Conservation (phyloP, 345 rosid species). For the Xanthoceras sorbifolium region DNA sequence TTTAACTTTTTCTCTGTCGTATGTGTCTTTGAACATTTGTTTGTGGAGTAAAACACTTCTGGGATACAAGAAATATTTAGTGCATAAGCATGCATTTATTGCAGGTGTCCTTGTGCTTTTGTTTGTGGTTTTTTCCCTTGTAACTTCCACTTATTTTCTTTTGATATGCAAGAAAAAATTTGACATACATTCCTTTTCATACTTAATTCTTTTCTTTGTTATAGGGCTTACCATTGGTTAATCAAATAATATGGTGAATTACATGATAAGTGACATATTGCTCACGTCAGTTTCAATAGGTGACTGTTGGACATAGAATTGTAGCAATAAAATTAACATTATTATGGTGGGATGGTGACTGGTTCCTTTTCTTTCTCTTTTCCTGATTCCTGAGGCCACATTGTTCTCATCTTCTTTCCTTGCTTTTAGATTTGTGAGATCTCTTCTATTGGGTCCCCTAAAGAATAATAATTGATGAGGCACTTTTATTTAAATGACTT, state of each 20-base stretch:
- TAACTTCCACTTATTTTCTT: too few relatives aligned
- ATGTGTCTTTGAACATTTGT: too few relatives aligned
- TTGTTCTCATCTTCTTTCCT: constrained; percentile 44
- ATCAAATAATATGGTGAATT: background rate
- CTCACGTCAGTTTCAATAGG: constrained; percentile 34
- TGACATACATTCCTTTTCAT: too few relatives aligned
- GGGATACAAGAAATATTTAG: background rate
- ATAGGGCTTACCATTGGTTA: constrained; percentile 11
- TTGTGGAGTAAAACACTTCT: background rate
- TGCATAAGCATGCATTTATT: background rate
- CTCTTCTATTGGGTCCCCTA: constrained; percentile 52
- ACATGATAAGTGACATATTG: constrained; percentile 45
- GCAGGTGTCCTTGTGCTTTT: background rate
- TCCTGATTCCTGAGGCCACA: constrained; percentile 49
- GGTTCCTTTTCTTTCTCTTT: constrained; percentile 45
- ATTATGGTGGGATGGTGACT: constrained; percentile 41
- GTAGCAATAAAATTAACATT: constrained; percentile 12
- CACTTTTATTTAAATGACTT: constrained; percentile 62
- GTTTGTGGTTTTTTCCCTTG: too few relatives aligned
- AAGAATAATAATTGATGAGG: constrained; percentile 64
- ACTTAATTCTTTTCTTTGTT: constrained; percentile 15
- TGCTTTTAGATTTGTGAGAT: constrained; percentile 42
- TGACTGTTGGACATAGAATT: constrained; percentile 17
- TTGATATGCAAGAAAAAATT: background rate
- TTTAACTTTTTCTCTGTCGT: too few relatives aligned